Conservation (phyloP, 805 yeast genomes). For the Wickerhamiella siamensis region DNA sequence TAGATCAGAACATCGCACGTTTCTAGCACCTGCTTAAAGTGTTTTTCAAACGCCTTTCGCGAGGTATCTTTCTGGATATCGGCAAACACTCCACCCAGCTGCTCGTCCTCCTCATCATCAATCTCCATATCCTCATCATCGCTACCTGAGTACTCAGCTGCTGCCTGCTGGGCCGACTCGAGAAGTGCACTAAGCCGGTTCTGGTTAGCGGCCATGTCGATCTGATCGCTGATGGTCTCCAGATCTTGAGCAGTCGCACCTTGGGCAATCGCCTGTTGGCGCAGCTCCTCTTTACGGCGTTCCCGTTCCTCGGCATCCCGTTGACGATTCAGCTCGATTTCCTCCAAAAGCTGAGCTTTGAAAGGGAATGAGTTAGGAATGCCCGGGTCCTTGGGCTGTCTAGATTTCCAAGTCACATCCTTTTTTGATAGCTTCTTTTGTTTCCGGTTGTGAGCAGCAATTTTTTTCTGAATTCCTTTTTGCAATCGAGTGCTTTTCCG, state of each 20-base stretch:
- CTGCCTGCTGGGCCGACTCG: constrained; percentile 83
- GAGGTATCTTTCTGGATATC: constrained; percentile 30
- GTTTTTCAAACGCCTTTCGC: constrained; percentile 77
- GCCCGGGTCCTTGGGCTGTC: constrained; percentile 75
- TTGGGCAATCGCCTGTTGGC: constrained; percentile 23
- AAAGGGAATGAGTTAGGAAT: constrained; percentile 92
- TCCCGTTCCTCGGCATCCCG: constrained; percentile 29
- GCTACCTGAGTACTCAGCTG: constrained; percentile 50
- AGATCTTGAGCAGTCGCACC: constrained; percentile 28
- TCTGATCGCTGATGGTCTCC: constrained; percentile 27
- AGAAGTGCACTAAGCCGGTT: constrained; percentile 68
- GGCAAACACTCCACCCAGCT: constrained; percentile 28
- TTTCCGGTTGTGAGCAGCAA: constrained; percentile 81
- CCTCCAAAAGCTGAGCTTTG: constrained; percentile 61
- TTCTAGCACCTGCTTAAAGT: constrained; percentile 85
- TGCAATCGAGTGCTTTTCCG: constrained; percentile 85
- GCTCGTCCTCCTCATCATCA: constrained; percentile 31
- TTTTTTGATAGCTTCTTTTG: constrained; percentile 69
- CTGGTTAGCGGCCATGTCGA: constrained; percentile 27
- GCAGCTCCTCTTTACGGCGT: constrained; percentile 26
- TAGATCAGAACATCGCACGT: constrained; percentile 82
- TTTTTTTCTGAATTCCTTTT: constrained; percentile 93
- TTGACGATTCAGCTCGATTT: constrained; percentile 37
- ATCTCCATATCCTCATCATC: constrained; percentile 30
- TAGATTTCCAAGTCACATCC: constrained; percentile 88